Percentiles rank a stretch among this genome's conserved stretches.
Conservation (phyloP, 2,329 filamentous ascomycete species). For the Aspergillus candidus region DNA sequence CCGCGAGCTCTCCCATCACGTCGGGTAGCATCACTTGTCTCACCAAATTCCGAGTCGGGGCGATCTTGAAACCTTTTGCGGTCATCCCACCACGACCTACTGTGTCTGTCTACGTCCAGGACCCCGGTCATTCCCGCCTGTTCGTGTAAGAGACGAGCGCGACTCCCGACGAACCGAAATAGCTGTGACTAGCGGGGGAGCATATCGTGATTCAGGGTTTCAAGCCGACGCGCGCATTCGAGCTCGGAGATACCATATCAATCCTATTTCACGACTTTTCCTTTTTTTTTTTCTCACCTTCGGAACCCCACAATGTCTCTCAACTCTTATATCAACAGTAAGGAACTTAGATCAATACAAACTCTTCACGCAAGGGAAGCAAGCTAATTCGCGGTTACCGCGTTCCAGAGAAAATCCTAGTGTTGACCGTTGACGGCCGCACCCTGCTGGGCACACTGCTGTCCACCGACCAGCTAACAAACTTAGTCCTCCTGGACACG, state of each 20-base stretch:
- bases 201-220: too few species aligned
- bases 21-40: background rate
- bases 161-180: too few species aligned
- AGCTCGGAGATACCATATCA: too few species aligned
- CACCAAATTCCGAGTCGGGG: too few species aligned
- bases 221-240: too few species aligned
- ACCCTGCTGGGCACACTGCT: constrained; percentile 77
- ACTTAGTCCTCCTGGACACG: constrained; percentile 77
- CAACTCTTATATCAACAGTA: constrained; percentile 50
- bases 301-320: constrained; percentile 43
- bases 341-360: constrained; percentile 16
- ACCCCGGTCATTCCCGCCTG: too few species aligned
- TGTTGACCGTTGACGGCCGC: constrained; percentile 87
- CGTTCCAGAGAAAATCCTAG: constrained; percentile 72
- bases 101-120: too few species aligned
- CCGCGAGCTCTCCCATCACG: background rate
- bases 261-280: background rate
- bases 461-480: constrained; percentile 85
- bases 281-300: background rate
- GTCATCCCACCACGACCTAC: too few species aligned
- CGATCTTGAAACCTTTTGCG: too few species aligned
- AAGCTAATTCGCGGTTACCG: constrained; percentile 7
- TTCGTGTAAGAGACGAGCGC: too few species aligned
- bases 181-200: too few species aligned
- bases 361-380: background rate